Conservation (phyloP, 371 early-diverging fungal species). For the Syncephalastrum contaminatum region DNA sequence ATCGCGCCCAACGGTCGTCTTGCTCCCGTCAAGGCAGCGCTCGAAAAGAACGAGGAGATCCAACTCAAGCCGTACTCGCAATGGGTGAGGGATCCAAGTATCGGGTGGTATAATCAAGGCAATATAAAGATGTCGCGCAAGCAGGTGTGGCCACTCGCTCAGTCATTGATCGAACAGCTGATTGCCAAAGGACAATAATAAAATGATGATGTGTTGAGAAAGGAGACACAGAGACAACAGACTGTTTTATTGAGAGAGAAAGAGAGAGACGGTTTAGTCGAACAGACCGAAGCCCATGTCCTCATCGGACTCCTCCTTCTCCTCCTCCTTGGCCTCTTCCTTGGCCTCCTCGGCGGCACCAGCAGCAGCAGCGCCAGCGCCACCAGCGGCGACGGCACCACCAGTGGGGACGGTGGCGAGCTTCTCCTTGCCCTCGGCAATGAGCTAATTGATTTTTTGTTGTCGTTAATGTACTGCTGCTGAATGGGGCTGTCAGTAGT, state of each 20-base stretch:
- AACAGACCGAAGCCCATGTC: slow-evolving; percentile 80
- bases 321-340: slow-evolving; percentile 60
- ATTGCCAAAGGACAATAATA: background rate
- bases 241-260: background rate
- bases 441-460: slow-evolving; percentile 29
- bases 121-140: slow-evolving; percentile 67
- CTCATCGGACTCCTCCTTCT: slow-evolving; percentile 80
- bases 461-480: background rate
- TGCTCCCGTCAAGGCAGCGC: slow-evolving; percentile 11
- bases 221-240: slow-evolving; percentile 3
- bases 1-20: slow-evolving; percentile 25
- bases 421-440: slow-evolving; percentile 73
- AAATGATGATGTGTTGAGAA: background rate
- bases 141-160: slow-evolving; percentile 66
- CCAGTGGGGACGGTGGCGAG: slow-evolving; percentile 52
- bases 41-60: slow-evolving; percentile 23
- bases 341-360: slow-evolving; percentile 54
- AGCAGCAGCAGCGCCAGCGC: slow-evolving; percentile 41
- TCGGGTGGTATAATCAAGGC: slow-evolving; percentile 46
- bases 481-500: background rate
- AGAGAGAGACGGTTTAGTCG: slow-evolving; percentile 14
- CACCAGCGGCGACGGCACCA: slow-evolving; percentile 28
- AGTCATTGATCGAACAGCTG: slow-evolving; percentile 11
- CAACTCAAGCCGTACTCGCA: slow-evolving; percentile 12
- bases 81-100: slow-evolving; percentile 1